A percentile compares a stretch with the other conserved stretches of the same genome.
Conservation (phyloP, 2,329 filamentous ascomycete genomes). For the Fusarium denticulatum region DNA sequence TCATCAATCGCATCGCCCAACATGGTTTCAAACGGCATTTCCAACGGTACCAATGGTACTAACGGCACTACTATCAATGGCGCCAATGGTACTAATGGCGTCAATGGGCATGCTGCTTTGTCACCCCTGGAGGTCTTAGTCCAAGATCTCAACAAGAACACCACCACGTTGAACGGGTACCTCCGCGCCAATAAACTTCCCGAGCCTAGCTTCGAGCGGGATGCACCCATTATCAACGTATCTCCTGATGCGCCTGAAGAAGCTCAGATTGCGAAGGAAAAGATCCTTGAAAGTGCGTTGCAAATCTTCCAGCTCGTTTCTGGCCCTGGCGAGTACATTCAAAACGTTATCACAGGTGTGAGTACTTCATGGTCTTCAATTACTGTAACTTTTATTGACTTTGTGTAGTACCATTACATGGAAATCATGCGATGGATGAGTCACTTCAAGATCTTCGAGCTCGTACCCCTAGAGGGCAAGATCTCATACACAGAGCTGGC, state of each 20-base stretch:
- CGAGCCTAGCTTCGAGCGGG: neutral
- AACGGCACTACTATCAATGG: neutral
- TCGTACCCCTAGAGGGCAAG: neutral
- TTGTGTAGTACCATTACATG: neutral
- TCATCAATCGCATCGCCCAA: neutral
- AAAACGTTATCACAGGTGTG: neutral
- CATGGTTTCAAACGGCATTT: neutral
- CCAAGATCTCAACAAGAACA: neutral
- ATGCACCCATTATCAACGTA: neutral
- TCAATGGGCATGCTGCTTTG: neutral
- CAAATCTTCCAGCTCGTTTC: neutral
- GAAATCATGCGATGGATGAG: conserved; percentile 2
- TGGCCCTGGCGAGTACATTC: neutral
- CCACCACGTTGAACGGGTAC: neutral
- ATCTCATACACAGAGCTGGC: neutral
- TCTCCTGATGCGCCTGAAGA: neutral
- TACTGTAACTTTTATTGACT: accelerated
- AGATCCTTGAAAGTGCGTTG: neutral
- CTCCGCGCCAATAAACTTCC: neutral
- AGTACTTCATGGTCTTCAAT: accelerated
- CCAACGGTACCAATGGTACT: neutral
- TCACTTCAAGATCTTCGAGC: neutral
- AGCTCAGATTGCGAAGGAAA: neutral
- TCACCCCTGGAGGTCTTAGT: neutral
- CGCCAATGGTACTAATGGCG: neutral